A percentile compares a stretch with the other conserved stretches of the same genome.
These are phyloP conservation scores for Suillus subluteus DNA, from an alignment of 768 basidiomycete species.

Conservation along the genomic window DNA sequence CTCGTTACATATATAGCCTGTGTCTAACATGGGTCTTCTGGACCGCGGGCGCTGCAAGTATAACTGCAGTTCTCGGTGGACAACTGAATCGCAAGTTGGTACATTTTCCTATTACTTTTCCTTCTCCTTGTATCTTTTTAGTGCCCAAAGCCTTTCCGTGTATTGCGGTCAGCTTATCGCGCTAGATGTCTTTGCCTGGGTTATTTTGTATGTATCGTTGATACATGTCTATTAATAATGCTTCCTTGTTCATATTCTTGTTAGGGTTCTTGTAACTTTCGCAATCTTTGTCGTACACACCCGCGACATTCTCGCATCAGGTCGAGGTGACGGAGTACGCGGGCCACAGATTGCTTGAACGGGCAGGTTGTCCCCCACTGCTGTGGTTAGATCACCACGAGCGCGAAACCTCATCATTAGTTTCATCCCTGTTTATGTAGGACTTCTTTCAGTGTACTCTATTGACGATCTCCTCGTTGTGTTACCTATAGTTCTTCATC, in stretches of 20 bases:
- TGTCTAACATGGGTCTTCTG: conserved; percentile 79
- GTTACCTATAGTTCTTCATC: background rate
- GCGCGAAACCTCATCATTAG: background rate
- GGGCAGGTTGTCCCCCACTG: background rate
- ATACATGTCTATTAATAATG: background rate
- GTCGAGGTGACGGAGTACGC: conserved; percentile 64
- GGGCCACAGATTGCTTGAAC: background rate
- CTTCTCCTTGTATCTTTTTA: conserved; percentile 14
- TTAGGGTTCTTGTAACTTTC: conserved; percentile 68
- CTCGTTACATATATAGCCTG: conserved; percentile 43
- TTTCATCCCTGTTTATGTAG: background rate
- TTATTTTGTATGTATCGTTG: conserved; percentile 57
- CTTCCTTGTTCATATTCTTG: conserved; percentile 1
- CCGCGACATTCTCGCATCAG: conserved; percentile 59
- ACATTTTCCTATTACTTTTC: background rate
- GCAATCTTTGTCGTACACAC: conserved; percentile 59
- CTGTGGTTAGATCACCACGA: background rate
- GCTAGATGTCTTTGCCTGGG: conserved; percentile 74
- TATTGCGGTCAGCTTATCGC: conserved; percentile 83
- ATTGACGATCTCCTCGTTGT: background rate
- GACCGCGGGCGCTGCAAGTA: conserved; percentile 70
- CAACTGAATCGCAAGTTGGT: conserved; percentile 69
- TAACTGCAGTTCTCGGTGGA: conserved; percentile 71
- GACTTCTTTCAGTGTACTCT: background rate
- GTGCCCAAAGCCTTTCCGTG: conserved; percentile 47